phyloP scores from a whole-genome alignment of 805 yeast species.

The Candida ponderosae region DNA sequence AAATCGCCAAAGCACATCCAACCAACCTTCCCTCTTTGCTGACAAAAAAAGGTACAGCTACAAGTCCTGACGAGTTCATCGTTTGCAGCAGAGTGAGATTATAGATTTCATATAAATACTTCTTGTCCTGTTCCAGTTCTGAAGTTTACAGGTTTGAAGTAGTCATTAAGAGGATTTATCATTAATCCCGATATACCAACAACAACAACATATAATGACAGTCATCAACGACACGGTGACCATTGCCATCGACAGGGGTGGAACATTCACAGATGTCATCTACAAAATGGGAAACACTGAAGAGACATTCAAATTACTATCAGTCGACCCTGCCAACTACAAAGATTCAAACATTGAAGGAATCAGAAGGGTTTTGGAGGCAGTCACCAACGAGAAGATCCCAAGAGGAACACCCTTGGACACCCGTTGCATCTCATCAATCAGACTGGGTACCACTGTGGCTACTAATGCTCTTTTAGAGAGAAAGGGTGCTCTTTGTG shows the following conservation, averaged over 20 bases:
- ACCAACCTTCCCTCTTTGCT: no score
- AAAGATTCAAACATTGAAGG: constrained; percentile 46
- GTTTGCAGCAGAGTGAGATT: no score
- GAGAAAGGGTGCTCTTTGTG: constrained; percentile 42
- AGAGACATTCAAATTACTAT: constrained; percentile 35
- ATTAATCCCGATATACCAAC: not conserved
- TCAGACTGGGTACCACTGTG: constrained; percentile 42
- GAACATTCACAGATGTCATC: constrained; percentile 40
- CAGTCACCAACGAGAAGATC: constrained; percentile 25
- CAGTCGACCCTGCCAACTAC: constrained; percentile 41
- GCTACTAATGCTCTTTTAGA: constrained; percentile 49
- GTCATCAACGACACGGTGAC: constrained; percentile 1
- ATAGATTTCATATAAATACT: not conserved
- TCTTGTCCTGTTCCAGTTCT: not conserved
- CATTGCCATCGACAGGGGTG: constrained; percentile 25
- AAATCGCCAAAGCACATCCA: no score
- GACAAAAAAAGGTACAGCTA: no score
- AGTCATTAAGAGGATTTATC: not conserved
- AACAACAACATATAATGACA: not conserved
- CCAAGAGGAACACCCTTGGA: constrained; percentile 25
- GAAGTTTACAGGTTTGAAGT: not conserved
- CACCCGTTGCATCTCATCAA: constrained; percentile 29
- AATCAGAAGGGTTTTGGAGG: constrained; percentile 36
- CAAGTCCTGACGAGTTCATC: no score
- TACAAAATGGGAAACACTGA: constrained; percentile 34